Percentiles rank a stretch among this genome's conserved stretches.
phyloP scores from a whole-genome alignment of 129 eudicot genomes.

The Chrysanthemum makinoi region DNA sequence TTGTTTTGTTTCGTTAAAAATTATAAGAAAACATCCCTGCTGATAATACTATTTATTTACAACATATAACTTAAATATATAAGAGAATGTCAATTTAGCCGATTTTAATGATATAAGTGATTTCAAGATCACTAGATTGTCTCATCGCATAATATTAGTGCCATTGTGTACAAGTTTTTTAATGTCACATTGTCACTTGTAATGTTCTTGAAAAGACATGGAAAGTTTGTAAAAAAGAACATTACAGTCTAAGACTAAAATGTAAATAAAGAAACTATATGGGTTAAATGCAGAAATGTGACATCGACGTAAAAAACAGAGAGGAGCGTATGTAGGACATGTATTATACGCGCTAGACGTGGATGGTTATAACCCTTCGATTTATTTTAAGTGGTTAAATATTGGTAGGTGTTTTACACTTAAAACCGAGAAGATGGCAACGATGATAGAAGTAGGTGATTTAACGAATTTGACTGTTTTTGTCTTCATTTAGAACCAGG shows the following conservation, averaged over 20 bases:
- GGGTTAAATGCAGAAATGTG: neutral
- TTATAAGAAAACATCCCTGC: no score
- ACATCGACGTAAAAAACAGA: neutral
- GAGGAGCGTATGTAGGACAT: neutral
- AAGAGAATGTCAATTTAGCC: no score
- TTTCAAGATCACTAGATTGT: no score
- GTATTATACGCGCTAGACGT: conserved; percentile 3
- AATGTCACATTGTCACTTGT: no score
- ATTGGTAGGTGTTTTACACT: conserved; percentile 5
- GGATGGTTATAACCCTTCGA: neutral
- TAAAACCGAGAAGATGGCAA: neutral
- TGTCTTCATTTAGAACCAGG: conserved; percentile 27
- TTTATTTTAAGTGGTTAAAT: neutral
- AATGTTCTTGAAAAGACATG: no score
- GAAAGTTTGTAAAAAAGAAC: neutral
- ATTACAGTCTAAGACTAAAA: neutral
- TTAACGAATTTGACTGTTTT: conserved; percentile 31
- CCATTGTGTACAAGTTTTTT: no score
- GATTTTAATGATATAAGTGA: no score
- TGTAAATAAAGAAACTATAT: neutral
- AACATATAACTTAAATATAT: no score
- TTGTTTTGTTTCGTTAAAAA: no score
- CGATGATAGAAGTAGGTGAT: conserved; percentile 20
- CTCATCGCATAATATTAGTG: no score
- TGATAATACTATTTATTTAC: no score